Conservation (phyloP, 768 basidiomycete genomes). For the Lentinula aciculospora region DNA sequence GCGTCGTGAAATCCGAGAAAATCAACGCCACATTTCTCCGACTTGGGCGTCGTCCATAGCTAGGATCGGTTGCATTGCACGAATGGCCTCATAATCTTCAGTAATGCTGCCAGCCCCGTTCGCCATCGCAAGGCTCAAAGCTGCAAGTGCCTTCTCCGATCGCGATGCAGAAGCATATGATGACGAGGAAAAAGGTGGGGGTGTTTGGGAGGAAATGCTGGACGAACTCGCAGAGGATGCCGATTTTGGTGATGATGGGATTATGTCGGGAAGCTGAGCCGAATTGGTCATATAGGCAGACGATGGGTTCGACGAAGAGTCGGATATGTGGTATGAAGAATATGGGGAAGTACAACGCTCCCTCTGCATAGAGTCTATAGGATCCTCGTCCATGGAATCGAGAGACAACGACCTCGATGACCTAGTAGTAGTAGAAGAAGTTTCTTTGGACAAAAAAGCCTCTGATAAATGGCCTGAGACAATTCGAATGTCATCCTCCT, state of each 20-base stretch:
- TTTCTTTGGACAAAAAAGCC: conserved; percentile 13
- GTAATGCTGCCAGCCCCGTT: conserved; percentile 55
- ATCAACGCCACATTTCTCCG: conserved; percentile 56
- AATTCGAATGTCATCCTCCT: conserved; percentile 56
- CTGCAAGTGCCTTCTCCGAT: conserved; percentile 56
- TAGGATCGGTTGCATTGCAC: conserved; percentile 26
- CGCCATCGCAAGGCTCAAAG: conserved; percentile 54
- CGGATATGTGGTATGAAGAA: conserved; percentile 20
- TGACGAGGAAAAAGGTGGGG: conserved; percentile 10
- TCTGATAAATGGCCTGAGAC: conserved; percentile 33
- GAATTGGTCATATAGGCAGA: conserved; percentile 10
- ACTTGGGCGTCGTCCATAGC: conserved; percentile 36
- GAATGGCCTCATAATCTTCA: conserved; percentile 47
- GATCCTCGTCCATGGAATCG: conserved; percentile 35
- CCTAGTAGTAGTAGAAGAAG: conserved; percentile 11
- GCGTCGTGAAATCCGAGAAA: neutral
- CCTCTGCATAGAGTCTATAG: conserved; percentile 20
- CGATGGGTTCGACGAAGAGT: conserved; percentile 30
- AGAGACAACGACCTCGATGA: conserved; percentile 34
- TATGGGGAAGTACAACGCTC: conserved; percentile 24
- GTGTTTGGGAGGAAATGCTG: conserved; percentile 27
- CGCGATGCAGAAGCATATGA: conserved; percentile 27
- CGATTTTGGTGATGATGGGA: conserved; percentile 30
- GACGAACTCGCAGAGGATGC: conserved; percentile 35
- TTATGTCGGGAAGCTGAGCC: conserved; percentile 11